Percentiles rank a stretch among this genome's conserved stretches.
Conservation (phyloP, 2,329 filamentous ascomycete genomes). For the Trichoderma arundinaceum region DNA sequence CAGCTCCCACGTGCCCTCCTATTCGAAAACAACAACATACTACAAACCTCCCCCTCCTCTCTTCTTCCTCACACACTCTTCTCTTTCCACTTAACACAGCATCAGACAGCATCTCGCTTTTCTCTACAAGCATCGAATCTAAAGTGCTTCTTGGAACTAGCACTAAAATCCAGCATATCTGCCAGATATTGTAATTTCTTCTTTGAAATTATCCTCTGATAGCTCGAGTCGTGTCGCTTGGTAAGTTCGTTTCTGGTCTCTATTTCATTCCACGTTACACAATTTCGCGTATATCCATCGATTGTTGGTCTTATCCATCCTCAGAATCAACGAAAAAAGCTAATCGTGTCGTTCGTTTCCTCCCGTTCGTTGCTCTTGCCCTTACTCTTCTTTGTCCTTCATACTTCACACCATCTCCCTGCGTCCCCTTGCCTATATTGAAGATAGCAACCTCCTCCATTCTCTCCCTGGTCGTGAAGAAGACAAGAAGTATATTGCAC, state of each 20-base stretch:
- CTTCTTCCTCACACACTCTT: not conserved
- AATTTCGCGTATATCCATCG: not conserved
- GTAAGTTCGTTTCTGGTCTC: conserved; percentile 4
- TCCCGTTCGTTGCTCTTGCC: not conserved
- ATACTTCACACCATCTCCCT: not conserved
- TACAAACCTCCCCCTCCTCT: not conserved
- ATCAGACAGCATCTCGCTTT: not conserved
- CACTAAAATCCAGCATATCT: not conserved
- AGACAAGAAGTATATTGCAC: not conserved
- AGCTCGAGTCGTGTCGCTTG: not conserved
- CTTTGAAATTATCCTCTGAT: not conserved
- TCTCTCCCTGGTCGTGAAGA: not conserved
- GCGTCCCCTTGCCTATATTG: not conserved
- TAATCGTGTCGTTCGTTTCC: not conserved
- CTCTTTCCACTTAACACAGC: not conserved
- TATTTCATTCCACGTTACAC: not conserved
- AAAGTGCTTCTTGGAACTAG: not conserved
- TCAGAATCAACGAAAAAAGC: not conserved
- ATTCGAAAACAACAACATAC: not conserved
- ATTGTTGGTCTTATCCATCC: not conserved
- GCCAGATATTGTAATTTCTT: not conserved
- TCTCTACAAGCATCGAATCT: not conserved
- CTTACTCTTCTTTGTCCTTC: not conserved
- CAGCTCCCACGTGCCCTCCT: conserved; percentile 4
- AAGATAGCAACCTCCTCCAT: not conserved